Conservation (phyloP, 768 basidiomycete genomes). For the Boletus rubropictus region DNA sequence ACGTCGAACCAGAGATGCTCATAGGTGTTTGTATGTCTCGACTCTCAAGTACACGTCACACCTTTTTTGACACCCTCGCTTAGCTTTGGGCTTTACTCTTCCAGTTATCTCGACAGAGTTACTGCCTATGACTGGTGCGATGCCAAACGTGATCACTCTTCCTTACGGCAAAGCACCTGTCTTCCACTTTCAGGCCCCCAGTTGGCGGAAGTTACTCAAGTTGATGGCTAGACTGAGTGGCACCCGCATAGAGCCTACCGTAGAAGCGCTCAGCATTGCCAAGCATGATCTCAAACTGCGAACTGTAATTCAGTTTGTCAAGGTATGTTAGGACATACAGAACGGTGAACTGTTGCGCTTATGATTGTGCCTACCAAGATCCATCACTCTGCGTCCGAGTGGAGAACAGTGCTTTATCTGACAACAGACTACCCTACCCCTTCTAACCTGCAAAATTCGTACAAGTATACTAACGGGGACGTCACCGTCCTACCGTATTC, state of each 20-base stretch:
- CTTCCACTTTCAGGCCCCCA: conserved; percentile 67
- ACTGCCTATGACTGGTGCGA: conserved; percentile 43
- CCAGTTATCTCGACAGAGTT: conserved; percentile 48
- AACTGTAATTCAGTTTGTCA: conserved; percentile 74
- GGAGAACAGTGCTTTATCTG: conserved; percentile 75
- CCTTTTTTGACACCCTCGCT: conserved; percentile 8
- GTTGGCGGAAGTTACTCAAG: conserved; percentile 69
- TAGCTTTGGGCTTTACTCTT: conserved; percentile 64
- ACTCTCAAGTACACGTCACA: neutral
- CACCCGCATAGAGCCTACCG: conserved; percentile 63
- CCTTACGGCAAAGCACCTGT: conserved; percentile 64
- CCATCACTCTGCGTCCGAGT: conserved; percentile 51
- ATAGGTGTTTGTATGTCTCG: conserved; percentile 56
- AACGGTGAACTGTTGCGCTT: neutral
- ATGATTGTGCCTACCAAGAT: conserved; percentile 36
- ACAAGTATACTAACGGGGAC: conserved; percentile 52
- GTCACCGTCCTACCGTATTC: conserved; percentile 68
- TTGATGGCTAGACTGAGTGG: conserved; percentile 69
- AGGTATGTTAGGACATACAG: conserved; percentile 38
- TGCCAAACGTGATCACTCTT: conserved; percentile 72
- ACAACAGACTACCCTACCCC: conserved; percentile 67
- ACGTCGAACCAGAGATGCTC: conserved; percentile 53
- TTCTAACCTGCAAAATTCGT: conserved; percentile 35
- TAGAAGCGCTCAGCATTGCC: conserved; percentile 56
- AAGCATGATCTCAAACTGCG: conserved; percentile 58